Base-by-base conservation (phyloP, 1,284 basidiomycete genomes). In the Cronartium quercuum region DNA sequence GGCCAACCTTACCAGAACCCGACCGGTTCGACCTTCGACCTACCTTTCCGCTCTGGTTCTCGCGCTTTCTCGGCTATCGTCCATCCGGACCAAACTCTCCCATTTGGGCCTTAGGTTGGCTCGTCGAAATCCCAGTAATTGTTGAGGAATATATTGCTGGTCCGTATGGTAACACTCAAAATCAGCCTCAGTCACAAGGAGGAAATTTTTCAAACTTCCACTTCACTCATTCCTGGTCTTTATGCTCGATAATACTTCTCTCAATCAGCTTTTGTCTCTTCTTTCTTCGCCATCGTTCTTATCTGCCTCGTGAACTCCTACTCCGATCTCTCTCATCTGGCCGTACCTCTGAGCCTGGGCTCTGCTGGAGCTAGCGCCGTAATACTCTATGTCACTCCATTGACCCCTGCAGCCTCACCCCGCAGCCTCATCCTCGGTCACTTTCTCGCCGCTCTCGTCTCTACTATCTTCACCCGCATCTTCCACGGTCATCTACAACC, bases 61-160 rank as follows among this genome's bases (percentile, higher is more conserved):
- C 69, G 2, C 58, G 69, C 29, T 71, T 71, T 42, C 42, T 71
- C 37, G 69, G 69, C 3, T 71, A 71, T 34, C 69, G 69, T 21
- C 29, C 37, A 37, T 51, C 47, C 5, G 60, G 51, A 13, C 34
- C 51, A 18, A 34, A 12, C 42, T 47, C 40, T 2, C 69, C 69
- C 24, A 71, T 71, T 47, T 65, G 61, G 69, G 21, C 37, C 18
- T 29, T 71, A 34, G 44, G 34, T 24, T 71, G 69, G 69, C 60
- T 71, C n/a, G n/a, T n/a, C n/a, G n/a, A n/a, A n/a, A n/a, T n/a
- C n/a, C n/a, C n/a, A n/a, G n/a, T n/a, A n/a, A n/a, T n/a, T n/a
- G n/a, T n/a, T n/a, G n/a, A n/a, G n/a, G n/a, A n/a, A n/a, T n/a
- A n/a, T n/a, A n/a, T n/a, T n/a, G n/a, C n/a, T n/a, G n/a, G n/a